Conservation (phyloP, 257 asterid species). For the Nicotiana undulata region DNA sequence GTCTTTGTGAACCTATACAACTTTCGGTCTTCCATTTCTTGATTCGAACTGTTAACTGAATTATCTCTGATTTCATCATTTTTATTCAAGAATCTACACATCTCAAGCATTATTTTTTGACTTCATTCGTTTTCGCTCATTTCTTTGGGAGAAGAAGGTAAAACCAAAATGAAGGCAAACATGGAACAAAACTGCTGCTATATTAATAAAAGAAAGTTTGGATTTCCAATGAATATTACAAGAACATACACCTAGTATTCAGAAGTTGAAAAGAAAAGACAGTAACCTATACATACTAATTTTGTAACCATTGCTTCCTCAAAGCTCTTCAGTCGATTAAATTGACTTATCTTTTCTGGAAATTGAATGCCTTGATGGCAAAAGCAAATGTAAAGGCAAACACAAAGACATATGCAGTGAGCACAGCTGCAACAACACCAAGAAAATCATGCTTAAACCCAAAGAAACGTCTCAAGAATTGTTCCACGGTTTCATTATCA, state of each 20-base stretch:
- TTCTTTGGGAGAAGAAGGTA: background rate
- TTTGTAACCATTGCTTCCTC: background rate
- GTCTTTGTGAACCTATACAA: too few species aligned
- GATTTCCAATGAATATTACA: background rate
- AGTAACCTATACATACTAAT: background rate
- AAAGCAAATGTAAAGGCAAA: conserved; percentile 42
- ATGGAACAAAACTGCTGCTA: background rate
- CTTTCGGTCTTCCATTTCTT: too few species aligned
- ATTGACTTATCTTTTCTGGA: conserved; percentile 38
- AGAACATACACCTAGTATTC: background rate
- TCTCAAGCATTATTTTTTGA: too few species aligned
- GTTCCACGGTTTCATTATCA: conserved; percentile 22
- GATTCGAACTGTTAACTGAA: too few species aligned
- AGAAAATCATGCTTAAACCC: conserved; percentile 52
- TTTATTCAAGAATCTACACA: too few species aligned
- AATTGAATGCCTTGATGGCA: conserved; percentile 44
- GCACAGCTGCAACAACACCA: conserved; percentile 33
- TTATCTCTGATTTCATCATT: too few species aligned
- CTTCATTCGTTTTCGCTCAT: background rate
- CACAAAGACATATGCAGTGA: conserved; percentile 23
- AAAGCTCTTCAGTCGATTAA: background rate
- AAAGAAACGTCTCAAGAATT: conserved; percentile 36
- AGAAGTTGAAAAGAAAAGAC: background rate
- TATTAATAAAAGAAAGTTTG: background rate
- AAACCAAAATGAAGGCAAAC: background rate